Base-by-base conservation (phyloP, 83 land plant genomes). In the Picea engelmannii region DNA sequence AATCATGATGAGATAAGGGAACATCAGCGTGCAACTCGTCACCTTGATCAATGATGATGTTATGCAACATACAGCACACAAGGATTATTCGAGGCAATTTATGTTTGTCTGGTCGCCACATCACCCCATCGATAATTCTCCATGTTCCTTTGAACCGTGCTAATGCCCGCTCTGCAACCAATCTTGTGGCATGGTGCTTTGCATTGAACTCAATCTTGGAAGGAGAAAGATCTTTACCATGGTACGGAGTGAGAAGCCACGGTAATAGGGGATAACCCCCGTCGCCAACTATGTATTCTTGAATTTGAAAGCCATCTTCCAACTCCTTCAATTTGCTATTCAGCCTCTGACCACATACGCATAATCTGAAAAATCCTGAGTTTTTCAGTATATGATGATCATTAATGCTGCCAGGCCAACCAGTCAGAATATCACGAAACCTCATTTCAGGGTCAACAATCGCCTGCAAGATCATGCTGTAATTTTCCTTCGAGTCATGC, bases 41-140 rank as follows among this genome's bases (percentile, higher is more conserved):
- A 8, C 89, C 95, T 83, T 87, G 68, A 63, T 96, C 98, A 17
- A 96, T 89, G 24, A 93, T 80, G n/a, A 96, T 96, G 88, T 95
- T 95, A 78, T 95, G 98, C 68, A 95, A 86, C 55, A 95, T 70
- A 77, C 98, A 93, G 80, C 98, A 95, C 20, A 91, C 93, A 9
- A 94, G 89, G 60, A 96, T 89, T 55, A 92, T 84, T 44, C 93
- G 87, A 6, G 98, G 98, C 38, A 96, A 87, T 65, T 83, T 85
- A 73, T 89, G 84, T 84, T 92, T 90, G 76, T 94, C 96, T 24
- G 98, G 98, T 44, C 95, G 86, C 94, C 97, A 92, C 95, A 94
- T 88, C 47, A 86, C 91, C n/a, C 93, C 87, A 59, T 92, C 94
- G 71, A 96, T 84, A 31, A 94, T 90, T 69, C 83, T 85, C 98